Percentiles rank a stretch among this genome's conserved stretches.
Conservation (phyloP, 164 flowering plant species). For the Umbellularia californica region DNA sequence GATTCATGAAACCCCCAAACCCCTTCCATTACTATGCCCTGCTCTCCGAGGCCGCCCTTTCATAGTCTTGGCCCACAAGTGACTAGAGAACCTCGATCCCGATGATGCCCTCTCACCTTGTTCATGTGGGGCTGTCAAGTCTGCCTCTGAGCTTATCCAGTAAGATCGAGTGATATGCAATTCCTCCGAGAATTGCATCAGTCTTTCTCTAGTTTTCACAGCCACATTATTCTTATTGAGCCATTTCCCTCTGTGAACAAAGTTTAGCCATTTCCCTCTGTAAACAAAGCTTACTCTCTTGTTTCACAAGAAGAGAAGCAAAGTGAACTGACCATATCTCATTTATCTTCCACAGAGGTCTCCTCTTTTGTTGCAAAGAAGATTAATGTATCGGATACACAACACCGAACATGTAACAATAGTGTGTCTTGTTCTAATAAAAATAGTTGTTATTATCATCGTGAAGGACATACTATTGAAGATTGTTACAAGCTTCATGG, state of each 20-base stretch:
- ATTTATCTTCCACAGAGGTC: neutral
- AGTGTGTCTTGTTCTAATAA: neutral
- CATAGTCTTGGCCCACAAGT: too few species aligned
- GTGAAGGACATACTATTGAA: neutral
- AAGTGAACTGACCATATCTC: neutral
- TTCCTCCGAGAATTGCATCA: neutral
- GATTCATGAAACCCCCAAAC: too few species aligned
- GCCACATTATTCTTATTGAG: neutral
- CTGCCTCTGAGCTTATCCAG: neutral
- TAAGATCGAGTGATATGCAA: neutral
- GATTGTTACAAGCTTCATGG: neutral
- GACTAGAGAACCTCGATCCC: too few species aligned
- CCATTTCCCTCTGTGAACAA: neutral
- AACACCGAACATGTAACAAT: neutral
- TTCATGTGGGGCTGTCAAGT: neutral
- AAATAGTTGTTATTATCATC: neutral
- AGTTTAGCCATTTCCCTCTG: too few species aligned
- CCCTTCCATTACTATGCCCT: too few species aligned
- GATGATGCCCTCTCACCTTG: neutral
- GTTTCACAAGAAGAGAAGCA: neutral
- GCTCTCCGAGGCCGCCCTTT: too few species aligned
- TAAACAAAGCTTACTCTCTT: neutral
- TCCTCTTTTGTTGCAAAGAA: neutral
- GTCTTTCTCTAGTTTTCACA: too few species aligned
- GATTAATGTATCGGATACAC: neutral